Conservation (phyloP, 768 basidiomycete species). For the Lepiota brunneoincarnata region DNA sequence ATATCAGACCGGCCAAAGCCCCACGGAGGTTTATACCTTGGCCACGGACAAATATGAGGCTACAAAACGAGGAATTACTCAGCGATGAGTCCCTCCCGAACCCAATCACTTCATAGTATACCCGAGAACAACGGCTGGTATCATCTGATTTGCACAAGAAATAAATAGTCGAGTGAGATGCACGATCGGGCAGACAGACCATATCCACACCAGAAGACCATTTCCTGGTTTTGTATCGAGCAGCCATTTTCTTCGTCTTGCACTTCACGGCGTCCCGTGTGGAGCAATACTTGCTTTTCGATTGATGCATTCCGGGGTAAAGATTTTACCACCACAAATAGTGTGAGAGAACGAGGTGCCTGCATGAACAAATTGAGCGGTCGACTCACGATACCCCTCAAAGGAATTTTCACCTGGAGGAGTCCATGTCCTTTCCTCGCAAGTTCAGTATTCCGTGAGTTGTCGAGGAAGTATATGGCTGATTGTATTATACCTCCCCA, state of each 20-base stretch:
- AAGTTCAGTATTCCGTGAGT: constrained; percentile 32
- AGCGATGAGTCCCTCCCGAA: not conserved
- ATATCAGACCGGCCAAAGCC: not conserved
- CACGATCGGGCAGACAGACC: no score
- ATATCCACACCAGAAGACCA: not conserved
- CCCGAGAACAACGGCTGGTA: not conserved
- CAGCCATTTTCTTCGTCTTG: constrained; percentile 46
- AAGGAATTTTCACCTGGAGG: constrained; percentile 15
- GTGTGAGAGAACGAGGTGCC: constrained; percentile 29
- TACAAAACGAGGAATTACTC: not conserved
- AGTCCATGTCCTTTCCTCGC: constrained; percentile 38
- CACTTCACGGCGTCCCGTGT: constrained; percentile 58
- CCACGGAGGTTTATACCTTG: constrained; percentile 11
- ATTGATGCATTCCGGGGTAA: constrained; percentile 71
- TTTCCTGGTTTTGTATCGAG: constrained; percentile 19
- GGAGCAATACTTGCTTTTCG: constrained; percentile 74
- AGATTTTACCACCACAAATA: constrained; percentile 61
- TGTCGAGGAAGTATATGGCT: constrained; percentile 71
- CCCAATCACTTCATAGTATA: constrained; percentile 3
- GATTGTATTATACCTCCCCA: constrained; percentile 66
- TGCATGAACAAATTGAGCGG: not conserved
- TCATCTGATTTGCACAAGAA: not conserved
- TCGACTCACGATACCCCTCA: constrained; percentile 7
- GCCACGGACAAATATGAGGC: constrained; percentile 3
- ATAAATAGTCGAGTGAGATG: no score